These are phyloP conservation scores for Penicillium sp. DNA, from an alignment of 2,329 filamentous ascomycete species.

Conservation along the genomic window DNA sequence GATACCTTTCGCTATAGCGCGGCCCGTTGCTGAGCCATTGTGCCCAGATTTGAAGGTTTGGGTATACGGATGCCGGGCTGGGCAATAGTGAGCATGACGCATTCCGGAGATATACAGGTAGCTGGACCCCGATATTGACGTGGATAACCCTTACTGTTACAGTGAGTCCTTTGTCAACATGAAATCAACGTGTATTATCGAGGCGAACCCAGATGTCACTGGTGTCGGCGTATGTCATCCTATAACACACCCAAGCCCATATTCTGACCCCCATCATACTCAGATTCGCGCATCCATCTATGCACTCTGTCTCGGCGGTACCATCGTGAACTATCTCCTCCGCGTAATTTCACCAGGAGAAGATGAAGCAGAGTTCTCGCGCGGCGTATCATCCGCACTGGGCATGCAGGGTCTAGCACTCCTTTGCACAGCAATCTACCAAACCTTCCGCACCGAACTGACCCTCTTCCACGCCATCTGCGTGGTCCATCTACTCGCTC, in stretches of 20 bases:
- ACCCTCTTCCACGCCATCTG: constrained; percentile 21
- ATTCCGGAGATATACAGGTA: not conserved
- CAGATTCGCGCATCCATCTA: constrained; percentile 20
- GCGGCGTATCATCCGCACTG: constrained; percentile 15
- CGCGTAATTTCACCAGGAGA: constrained; percentile 13
- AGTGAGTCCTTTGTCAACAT: constrained; percentile 2
- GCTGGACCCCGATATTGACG: not conserved
- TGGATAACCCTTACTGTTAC: not conserved
- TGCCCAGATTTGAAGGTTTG: not conserved
- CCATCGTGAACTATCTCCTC: constrained; percentile 14
- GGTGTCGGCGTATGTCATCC: constrained; percentile 12
- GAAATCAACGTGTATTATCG: constrained; percentile 16
- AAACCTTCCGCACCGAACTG: constrained; percentile 14
- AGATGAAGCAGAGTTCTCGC: constrained; percentile 16
- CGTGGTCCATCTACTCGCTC: constrained; percentile 15
- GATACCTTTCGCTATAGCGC: not conserved
- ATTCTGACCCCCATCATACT: not conserved
- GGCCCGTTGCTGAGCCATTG: not conserved
- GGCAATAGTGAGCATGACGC: not conserved
- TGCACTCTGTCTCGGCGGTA: constrained; percentile 15
- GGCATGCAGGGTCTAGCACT: constrained; percentile 18
- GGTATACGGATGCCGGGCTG: not conserved
- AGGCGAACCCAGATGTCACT: constrained; percentile 16
- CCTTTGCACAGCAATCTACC: constrained; percentile 19
- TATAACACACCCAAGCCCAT: no score